Conservation (phyloP, 2,329 filamentous ascomycete genomes). For the Beauveria varroae region DNA sequence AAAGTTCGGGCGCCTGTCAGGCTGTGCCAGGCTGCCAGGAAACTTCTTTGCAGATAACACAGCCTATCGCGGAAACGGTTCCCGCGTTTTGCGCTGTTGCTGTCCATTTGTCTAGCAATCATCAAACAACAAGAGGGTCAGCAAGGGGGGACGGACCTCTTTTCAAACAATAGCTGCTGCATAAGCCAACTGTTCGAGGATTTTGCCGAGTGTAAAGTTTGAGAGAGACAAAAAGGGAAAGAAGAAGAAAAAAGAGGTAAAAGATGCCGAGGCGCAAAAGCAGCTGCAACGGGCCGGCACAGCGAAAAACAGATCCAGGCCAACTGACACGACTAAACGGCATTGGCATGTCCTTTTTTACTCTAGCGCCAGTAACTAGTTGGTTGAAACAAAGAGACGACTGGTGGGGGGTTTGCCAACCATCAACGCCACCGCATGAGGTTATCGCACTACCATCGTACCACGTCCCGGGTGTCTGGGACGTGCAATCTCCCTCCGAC, state of each 20-base stretch:
- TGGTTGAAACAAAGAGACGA: not conserved
- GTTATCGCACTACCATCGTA: not conserved
- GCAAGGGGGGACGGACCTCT: not conserved
- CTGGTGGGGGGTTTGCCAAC: not conserved
- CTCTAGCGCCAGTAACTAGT: too few species aligned
- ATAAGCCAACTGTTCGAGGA: not conserved
- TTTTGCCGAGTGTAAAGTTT: not conserved
- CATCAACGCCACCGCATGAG: not conserved
- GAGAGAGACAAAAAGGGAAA: too few species aligned
- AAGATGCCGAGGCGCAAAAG: not conserved
- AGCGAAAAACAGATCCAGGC: too few species aligned
- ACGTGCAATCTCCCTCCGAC: not conserved
- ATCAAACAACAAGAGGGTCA: constrained; percentile 2
- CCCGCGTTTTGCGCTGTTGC: not conserved
- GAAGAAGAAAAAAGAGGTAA: not conserved
- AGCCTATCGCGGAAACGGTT: not conserved
- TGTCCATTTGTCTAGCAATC: constrained; percentile 3
- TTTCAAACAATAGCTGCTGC: not conserved
- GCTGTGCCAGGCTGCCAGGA: too few species aligned
- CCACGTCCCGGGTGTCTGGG: not conserved
- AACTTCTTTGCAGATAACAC: too few species aligned
- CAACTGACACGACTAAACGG: not conserved
- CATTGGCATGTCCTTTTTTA: not conserved
- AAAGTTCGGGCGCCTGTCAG: not conserved
- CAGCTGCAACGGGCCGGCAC: not conserved